A percentile compares a stretch with the other conserved stretches of the same genome.
These are phyloP conservation scores for Ganoderma multipileum DNA, from an alignment of 1,284 basidiomycete species.

Conservation along the genomic window DNA sequence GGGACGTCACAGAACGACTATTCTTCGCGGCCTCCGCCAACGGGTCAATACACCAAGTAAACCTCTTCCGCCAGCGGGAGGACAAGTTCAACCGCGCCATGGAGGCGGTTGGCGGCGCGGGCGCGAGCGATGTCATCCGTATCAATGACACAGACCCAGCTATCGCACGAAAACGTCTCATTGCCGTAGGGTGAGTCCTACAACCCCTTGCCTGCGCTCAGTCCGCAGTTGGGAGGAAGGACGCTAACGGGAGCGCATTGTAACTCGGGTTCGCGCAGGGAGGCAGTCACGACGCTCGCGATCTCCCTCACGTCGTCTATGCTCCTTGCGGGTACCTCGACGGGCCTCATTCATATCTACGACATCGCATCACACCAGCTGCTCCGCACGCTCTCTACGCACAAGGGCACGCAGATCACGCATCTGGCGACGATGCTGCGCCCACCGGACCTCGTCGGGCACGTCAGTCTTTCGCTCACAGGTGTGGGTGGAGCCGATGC, in stretches of 20 bases:
- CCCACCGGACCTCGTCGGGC: slow-evolving; percentile 84
- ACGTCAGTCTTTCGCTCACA: slow-evolving; percentile 64
- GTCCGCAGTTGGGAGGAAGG: too few relatives aligned
- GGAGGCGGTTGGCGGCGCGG: slow-evolving; percentile 82
- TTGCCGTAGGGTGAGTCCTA: slow-evolving; percentile 62
- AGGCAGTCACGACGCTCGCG: slow-evolving; percentile 73
- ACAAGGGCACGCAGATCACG: slow-evolving; percentile 78
- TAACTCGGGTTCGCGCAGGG: slow-evolving; percentile 42
- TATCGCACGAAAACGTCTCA: slow-evolving; percentile 60
- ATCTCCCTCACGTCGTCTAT: slow-evolving; percentile 80
- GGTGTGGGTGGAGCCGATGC: slow-evolving; percentile 49
- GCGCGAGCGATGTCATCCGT: slow-evolving; percentile 71
- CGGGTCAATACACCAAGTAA: slow-evolving; percentile 81
- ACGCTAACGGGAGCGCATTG: neutral
- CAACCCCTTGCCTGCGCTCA: neutral
- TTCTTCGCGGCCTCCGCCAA: slow-evolving; percentile 84
- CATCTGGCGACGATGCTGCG: slow-evolving; percentile 79
- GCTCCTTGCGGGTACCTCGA: slow-evolving; percentile 76
- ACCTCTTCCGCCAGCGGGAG: slow-evolving; percentile 74
- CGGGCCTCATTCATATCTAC: slow-evolving; percentile 83
- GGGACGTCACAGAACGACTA: slow-evolving; percentile 86
- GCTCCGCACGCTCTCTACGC: slow-evolving; percentile 78
- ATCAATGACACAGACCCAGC: slow-evolving; percentile 58
- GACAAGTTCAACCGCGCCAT: slow-evolving; percentile 53
- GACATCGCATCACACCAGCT: slow-evolving; percentile 92